phyloP scores from a whole-genome alignment of 495 filamentous ascomycete genomes.

The Chaetomium tenue region DNA sequence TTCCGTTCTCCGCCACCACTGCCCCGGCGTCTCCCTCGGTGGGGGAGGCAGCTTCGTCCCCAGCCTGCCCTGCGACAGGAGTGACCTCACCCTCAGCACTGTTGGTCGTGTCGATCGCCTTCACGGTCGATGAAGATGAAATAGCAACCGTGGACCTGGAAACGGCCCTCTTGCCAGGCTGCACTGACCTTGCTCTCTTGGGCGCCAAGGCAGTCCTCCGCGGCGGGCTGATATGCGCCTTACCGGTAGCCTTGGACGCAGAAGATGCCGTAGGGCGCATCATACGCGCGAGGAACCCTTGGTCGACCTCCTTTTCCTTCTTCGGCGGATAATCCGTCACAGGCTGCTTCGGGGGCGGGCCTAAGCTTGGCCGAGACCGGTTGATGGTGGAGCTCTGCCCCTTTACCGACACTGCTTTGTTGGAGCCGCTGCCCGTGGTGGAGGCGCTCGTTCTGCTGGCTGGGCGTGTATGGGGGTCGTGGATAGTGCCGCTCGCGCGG shows the following conservation, averaged over 20 bases:
- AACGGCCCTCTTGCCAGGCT: slow-evolving; percentile 32
- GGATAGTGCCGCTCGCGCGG: slow-evolving; percentile 37
- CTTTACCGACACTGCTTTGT: slow-evolving; percentile 25
- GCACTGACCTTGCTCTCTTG: slow-evolving; percentile 21
- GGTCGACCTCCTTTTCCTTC: slow-evolving; percentile 56
- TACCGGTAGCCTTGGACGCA: slow-evolving; percentile 73
- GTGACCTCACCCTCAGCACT: slow-evolving; percentile 11
- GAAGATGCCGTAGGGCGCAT: slow-evolving; percentile 85
- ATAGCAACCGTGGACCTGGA: slow-evolving; percentile 22
- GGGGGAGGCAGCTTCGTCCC: slow-evolving; percentile 18
- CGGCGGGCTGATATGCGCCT: slow-evolving; percentile 48
- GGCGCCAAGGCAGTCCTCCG: slow-evolving; percentile 31
- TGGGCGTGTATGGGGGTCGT: slow-evolving; percentile 39
- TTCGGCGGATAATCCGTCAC: slow-evolving; percentile 45
- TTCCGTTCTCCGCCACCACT: slow-evolving; percentile 6
- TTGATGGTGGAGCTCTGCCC: slow-evolving; percentile 43
- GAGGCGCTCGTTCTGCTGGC: slow-evolving; percentile 49
- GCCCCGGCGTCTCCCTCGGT: not conserved
- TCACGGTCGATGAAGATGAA: slow-evolving; percentile 22
- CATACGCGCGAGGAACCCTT: slow-evolving; percentile 85
- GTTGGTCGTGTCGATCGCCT: not conserved
- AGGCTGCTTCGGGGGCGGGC: slow-evolving; percentile 48
- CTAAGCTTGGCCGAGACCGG: slow-evolving; percentile 50
- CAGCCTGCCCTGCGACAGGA: slow-evolving; percentile 24
- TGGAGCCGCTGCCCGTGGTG: slow-evolving; percentile 24